phyloP scores from a whole-genome alignment of 2,329 filamentous ascomycete genomes.

The Chaetomium strumarium region DNA sequence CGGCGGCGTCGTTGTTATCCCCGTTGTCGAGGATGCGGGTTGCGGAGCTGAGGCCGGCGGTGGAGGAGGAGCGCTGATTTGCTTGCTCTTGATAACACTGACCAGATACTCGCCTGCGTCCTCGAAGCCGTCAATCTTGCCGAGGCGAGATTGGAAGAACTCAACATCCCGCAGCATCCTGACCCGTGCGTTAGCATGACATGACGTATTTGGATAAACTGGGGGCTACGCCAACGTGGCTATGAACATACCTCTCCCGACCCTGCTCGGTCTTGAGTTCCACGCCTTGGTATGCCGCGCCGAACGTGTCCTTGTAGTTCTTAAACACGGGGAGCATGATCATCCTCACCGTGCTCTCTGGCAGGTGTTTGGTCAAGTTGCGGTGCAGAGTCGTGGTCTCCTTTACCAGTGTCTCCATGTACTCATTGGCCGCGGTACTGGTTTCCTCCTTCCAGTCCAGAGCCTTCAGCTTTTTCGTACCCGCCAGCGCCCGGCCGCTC shows the following conservation, averaged over 20 bases:
- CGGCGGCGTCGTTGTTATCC: neutral
- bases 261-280: constrained; percentile 60
- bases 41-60: constrained; percentile 1
- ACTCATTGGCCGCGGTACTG: constrained; percentile 48
- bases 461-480: constrained; percentile 67
- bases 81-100: constrained; percentile 58
- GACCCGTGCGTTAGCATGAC: neutral
- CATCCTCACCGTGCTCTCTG: constrained; percentile 67
- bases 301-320: constrained; percentile 75
- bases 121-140: constrained; percentile 72
- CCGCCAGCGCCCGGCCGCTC: constrained; percentile 66
- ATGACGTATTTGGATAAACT: neutral
- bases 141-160: constrained; percentile 62
- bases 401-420: constrained; percentile 82
- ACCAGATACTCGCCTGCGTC: constrained; percentile 66
- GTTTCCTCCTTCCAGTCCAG: constrained; percentile 64
- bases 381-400: constrained; percentile 81
- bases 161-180: constrained; percentile 75
- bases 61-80: constrained; percentile 28
- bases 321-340: constrained; percentile 84
- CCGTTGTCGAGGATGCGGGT: constrained; percentile 1
- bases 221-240: neutral
- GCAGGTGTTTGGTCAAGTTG: constrained; percentile 75
- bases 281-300: constrained; percentile 61
- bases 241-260: constrained; percentile 58